A percentile compares a stretch with the other conserved stretches of the same genome.
Conservation (phyloP, 805 yeast species). For the Danielozyma ontarioensis region DNA sequence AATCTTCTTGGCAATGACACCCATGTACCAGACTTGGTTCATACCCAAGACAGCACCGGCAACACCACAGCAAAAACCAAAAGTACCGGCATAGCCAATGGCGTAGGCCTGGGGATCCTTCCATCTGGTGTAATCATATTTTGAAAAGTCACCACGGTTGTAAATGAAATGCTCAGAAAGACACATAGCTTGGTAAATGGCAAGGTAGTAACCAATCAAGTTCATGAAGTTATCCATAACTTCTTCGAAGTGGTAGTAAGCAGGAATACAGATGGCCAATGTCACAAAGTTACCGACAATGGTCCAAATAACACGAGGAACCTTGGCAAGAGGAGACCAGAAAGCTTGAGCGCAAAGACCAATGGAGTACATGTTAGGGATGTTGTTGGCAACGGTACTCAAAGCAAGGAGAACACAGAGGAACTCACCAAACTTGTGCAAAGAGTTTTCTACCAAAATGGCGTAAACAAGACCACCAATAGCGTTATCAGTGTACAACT, state of each 20-base stretch:
- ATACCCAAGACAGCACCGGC: conserved; percentile 87
- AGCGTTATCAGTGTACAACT: conserved; percentile 47
- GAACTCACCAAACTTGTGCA: conserved; percentile 87
- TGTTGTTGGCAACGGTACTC: conserved; percentile 85
- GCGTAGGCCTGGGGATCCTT: conserved; percentile 57
- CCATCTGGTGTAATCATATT: conserved; percentile 62
- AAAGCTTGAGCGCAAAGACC: conserved; percentile 82
- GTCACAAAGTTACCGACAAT: conserved; percentile 67
- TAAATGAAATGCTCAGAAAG: conserved; percentile 81
- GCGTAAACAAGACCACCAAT: conserved; percentile 83
- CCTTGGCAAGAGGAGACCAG: conserved; percentile 65
- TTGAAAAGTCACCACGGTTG: conserved; percentile 53
- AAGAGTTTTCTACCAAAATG: conserved; percentile 70
- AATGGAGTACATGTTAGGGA: conserved; percentile 91
- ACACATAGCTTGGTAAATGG: conserved; percentile 72
- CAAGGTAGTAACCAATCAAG: conserved; percentile 85
- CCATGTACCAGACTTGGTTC: conserved; percentile 80
- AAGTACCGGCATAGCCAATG: conserved; percentile 69
- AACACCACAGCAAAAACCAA: conserved; percentile 77
- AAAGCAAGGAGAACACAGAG: conserved; percentile 79
- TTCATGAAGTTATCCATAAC: conserved; percentile 88
- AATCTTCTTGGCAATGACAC: conserved; percentile 58
- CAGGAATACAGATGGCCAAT: conserved; percentile 86
- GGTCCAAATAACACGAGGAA: conserved; percentile 87
- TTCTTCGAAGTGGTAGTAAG: conserved; percentile 63